Conservation (phyloP, 1,284 basidiomycete genomes). For the Schizopora paradoxa region DNA sequence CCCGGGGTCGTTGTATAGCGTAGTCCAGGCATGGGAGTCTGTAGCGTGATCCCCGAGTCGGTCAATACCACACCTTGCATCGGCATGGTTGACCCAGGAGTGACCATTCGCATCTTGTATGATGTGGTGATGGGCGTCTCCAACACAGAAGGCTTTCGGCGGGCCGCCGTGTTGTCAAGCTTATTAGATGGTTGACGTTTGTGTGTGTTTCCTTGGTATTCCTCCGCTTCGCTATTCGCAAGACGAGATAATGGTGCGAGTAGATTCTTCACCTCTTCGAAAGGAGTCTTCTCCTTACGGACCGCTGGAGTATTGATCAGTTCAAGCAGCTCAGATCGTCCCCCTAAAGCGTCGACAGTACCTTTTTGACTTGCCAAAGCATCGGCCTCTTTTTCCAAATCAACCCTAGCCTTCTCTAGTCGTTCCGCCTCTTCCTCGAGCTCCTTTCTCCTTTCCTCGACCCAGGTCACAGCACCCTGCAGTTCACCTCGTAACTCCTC, state of each 20-base stretch:
- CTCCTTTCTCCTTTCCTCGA: conserved; percentile 46
- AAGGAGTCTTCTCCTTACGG: conserved; percentile 51
- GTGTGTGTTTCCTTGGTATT: conserved; percentile 19
- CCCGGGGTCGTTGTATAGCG: too few species aligned
- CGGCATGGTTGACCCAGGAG: conserved; percentile 44
- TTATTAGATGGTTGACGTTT: conserved; percentile 25
- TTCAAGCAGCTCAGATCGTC: background rate
- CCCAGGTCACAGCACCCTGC: conserved; percentile 44
- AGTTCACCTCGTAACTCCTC: conserved; percentile 48
- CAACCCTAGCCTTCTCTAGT: conserved; percentile 38
- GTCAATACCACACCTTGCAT: conserved; percentile 82
- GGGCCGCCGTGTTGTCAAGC: conserved; percentile 23
- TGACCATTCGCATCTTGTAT: conserved; percentile 27
- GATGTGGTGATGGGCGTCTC: conserved; percentile 36
- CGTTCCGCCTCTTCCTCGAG: conserved; percentile 46
- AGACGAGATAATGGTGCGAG: conserved; percentile 47
- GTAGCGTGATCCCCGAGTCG: conserved; percentile 61
- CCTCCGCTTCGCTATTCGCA: conserved; percentile 26
- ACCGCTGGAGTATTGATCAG: conserved; percentile 23
- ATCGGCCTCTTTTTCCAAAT: conserved; percentile 44
- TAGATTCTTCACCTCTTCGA: conserved; percentile 71
- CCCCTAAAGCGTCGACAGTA: conserved; percentile 17
- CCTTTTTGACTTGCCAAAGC: conserved; percentile 32
- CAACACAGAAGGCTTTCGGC: conserved; percentile 23
- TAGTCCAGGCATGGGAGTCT: conserved; percentile 52